Conservation (phyloP, 345 rosid species). For the Draba incana region DNA sequence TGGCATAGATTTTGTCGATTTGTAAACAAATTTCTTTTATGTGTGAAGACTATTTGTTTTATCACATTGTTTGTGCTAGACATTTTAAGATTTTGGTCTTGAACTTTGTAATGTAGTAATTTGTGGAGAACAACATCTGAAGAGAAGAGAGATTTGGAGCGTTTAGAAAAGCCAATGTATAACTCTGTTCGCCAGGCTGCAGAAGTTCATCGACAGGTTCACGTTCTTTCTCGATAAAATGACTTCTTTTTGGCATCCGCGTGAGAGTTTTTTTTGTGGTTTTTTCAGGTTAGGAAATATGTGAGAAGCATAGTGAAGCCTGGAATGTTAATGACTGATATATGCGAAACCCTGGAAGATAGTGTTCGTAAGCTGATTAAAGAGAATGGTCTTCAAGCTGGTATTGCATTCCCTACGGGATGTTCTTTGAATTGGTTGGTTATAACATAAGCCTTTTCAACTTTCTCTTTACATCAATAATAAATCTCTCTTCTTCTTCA, state of each 20-base stretch:
- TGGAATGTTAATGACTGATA: constrained; percentile 93
- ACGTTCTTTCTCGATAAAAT: neutral
- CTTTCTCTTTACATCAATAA: neutral
- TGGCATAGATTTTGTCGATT: neutral
- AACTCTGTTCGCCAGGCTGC: constrained; percentile 96
- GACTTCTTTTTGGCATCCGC: neutral
- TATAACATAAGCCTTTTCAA: constrained; percentile 7
- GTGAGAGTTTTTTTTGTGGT: constrained; percentile 2
- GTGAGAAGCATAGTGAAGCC: constrained; percentile 81
- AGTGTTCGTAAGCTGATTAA: constrained; percentile 87
- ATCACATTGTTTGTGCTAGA: constrained; percentile 6
- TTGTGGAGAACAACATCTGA: constrained; percentile 95
- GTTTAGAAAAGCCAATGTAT: constrained; percentile 77
- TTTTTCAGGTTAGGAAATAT: constrained; percentile 73
- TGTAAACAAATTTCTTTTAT: neutral
- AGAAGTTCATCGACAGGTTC: constrained; percentile 98
- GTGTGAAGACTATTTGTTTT: neutral
- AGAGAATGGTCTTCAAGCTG: constrained; percentile 94
- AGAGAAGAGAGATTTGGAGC: constrained; percentile 95
- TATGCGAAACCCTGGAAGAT: constrained; percentile 89
- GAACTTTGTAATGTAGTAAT: constrained; percentile 55
- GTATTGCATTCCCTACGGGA: constrained; percentile 99
- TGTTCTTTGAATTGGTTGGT: constrained; percentile 88
- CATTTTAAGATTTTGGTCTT: neutral
- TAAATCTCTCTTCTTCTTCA: constrained; percentile 5